These are phyloP conservation scores for Kodamaea arcana DNA, from an alignment of 1,139 yeast species.

Conservation along the genomic window DNA sequence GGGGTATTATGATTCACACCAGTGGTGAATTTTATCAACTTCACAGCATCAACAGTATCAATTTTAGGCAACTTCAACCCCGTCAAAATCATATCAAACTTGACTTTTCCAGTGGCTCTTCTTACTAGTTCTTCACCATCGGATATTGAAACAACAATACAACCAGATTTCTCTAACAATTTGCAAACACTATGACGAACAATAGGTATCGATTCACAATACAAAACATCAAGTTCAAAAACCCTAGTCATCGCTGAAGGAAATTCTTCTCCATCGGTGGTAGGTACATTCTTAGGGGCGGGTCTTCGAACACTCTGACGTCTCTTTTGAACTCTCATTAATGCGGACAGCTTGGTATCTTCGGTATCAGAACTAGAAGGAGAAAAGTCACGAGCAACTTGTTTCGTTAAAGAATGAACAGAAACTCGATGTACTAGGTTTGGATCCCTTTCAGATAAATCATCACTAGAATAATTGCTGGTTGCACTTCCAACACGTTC, in stretches of 20 bases:
- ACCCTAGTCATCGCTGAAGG: not conserved
- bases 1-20: conserved; percentile 77
- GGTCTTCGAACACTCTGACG: conserved; percentile 48
- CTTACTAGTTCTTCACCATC: conserved; percentile 83
- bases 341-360: conserved; percentile 50
- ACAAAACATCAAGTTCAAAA: conserved; percentile 56
- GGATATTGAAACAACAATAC: conserved; percentile 73
- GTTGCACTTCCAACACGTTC: conserved; percentile 34
- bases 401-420: conserved; percentile 27
- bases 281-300: conserved; percentile 10
- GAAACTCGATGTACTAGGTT: conserved; percentile 22
- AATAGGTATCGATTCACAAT: conserved; percentile 86
- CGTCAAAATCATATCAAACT: conserved; percentile 78
- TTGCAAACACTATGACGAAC: conserved; percentile 66
- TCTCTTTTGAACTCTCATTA: conserved; percentile 53
- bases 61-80: conserved; percentile 67
- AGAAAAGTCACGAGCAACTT: conserved; percentile 44
- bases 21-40: conserved; percentile 70
- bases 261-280: not conserved
- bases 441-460: conserved; percentile 23
- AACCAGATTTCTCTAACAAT: conserved; percentile 66
- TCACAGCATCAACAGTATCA: conserved; percentile 71
- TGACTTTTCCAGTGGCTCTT: conserved; percentile 77
- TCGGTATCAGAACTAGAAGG: conserved; percentile 72
- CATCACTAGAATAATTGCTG: conserved; percentile 36